Conservation (phyloP, 192 early-diverging fungal genomes). For the Backusella parvicylindrica region DNA sequence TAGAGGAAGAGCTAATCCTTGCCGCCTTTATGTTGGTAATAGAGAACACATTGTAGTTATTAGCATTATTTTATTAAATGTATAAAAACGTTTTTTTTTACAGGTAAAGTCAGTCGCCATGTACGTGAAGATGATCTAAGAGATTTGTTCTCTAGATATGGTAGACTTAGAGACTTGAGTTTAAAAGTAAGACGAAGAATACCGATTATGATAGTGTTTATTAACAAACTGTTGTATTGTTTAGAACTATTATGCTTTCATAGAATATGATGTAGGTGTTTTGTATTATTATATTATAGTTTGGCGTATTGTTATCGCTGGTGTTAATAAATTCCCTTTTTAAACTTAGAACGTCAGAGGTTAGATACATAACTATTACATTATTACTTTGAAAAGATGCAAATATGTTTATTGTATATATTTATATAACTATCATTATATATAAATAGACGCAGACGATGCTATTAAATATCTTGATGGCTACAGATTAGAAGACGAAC, state of each 20-base stretch:
- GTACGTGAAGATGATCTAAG: slow-evolving; percentile 28
- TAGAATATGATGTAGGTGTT: slow-evolving; percentile 31
- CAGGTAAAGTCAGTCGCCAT: slow-evolving; percentile 20
- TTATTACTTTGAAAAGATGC: no score
- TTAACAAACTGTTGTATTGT: not conserved
- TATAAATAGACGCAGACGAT: slow-evolving; percentile 30
- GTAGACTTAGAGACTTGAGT: slow-evolving; percentile 19
- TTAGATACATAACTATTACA: not conserved
- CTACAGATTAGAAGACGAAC: slow-evolving; percentile 27
- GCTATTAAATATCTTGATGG: slow-evolving; percentile 25
- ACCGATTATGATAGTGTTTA: not conserved
- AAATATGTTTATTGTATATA: no score
- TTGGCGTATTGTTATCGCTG: not conserved
- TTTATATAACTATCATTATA: not conserved
- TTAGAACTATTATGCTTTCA: slow-evolving; percentile 27
- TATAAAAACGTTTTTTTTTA: not conserved
- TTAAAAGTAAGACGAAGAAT: slow-evolving; percentile 16
- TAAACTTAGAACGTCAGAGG: slow-evolving; percentile 12
- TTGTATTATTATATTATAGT: not conserved
- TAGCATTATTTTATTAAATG: not conserved
- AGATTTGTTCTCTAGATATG: slow-evolving; percentile 24
- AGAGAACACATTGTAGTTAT: not conserved
- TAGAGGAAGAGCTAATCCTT: slow-evolving; percentile 7
- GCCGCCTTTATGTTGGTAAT: slow-evolving; percentile 32
- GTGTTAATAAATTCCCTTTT: not conserved